Conservation (phyloP, 2,329 filamentous ascomycete species). For the Paracorniculantispora psalliotae region DNA sequence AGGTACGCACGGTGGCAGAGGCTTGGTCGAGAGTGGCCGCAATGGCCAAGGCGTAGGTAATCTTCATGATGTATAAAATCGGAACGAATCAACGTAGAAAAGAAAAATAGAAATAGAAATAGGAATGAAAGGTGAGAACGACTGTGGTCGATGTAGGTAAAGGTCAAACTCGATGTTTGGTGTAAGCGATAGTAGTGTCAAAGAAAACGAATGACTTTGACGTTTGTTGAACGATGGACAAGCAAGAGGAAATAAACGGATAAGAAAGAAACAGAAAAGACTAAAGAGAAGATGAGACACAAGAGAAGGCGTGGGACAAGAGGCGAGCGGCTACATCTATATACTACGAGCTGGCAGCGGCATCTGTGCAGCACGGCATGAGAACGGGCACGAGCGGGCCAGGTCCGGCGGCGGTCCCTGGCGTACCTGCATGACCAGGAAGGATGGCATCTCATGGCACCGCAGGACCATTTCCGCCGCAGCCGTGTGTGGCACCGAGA, state of each 20-base stretch:
- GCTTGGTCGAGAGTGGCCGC: constrained; percentile 47
- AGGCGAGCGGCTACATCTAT: constrained; percentile 12
- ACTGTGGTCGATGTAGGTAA: constrained; percentile 1
- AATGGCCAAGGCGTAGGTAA: constrained; percentile 42
- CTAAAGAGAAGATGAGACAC: constrained; percentile 11
- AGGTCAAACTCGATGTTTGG: constrained; percentile 12
- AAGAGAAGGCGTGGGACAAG: neutral
- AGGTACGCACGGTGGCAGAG: constrained; percentile 39
- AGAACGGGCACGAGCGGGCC: neutral
- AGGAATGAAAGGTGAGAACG: constrained; percentile 14
- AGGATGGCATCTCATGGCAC: neutral
- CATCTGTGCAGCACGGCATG: neutral
- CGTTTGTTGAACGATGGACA: constrained; percentile 15
- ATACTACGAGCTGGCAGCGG: constrained; percentile 7
- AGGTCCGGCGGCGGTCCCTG: neutral
- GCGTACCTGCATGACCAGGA: neutral
- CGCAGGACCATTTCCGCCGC: neutral
- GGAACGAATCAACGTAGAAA: constrained; percentile 1
- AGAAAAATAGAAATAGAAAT: constrained; percentile 17
- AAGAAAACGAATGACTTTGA: constrained; percentile 57
- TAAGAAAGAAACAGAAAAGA: constrained; percentile 7
- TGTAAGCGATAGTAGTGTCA: constrained; percentile 28
- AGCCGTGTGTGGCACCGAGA: neutral
- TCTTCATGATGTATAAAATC: constrained; percentile 45
- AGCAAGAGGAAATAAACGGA: constrained; percentile 8